Evolutionary conservation across 2,329 filamentous ascomycete species (phyloP).

Genomic region (Ophiostoma australiae): DNA sequence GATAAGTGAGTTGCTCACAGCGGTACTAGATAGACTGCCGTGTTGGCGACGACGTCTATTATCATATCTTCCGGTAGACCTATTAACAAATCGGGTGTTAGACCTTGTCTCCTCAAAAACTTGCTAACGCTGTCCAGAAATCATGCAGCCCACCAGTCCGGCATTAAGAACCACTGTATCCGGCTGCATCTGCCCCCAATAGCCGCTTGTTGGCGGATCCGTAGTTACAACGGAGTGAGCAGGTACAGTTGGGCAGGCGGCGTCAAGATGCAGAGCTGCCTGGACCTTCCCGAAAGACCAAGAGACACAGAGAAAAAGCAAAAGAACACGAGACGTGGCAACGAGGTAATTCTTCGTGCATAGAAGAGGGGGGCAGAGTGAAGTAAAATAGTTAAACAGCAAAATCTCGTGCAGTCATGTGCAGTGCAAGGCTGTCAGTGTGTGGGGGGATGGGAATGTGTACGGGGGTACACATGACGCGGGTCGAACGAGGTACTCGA

Average conservation of each 20-base stretch:
- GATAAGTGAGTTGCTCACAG: slow-evolving; percentile 57
- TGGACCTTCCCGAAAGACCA: slow-evolving; percentile 6
- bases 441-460: slow-evolving; percentile 23
- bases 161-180: neutral
- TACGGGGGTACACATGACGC: neutral
- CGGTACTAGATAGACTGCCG: slow-evolving; percentile 57
- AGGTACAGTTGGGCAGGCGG: neutral
- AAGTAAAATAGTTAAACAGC: slow-evolving; percentile 7
- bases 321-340: neutral
- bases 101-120: neutral
- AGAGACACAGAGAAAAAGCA: slow-evolving; percentile 1
- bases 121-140: neutral
- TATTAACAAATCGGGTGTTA: slow-evolving; percentile 44
- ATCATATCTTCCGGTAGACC: slow-evolving; percentile 54
- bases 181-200: slow-evolving; percentile 14
- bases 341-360: neutral
- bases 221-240: slow-evolving; percentile 12
- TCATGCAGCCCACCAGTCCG: neutral
- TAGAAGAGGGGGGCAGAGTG: neutral
- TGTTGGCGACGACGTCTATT: slow-evolving; percentile 51
- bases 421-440: slow-evolving; percentile 25
- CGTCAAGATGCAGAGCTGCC: slow-evolving; percentile 6
- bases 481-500: neutral
- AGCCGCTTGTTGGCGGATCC: slow-evolving; percentile 16
- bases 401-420: slow-evolving; percentile 23